Base-by-base conservation (phyloP, 2,329 filamentous ascomycete species). In the Escovopsis sp. region DNA sequence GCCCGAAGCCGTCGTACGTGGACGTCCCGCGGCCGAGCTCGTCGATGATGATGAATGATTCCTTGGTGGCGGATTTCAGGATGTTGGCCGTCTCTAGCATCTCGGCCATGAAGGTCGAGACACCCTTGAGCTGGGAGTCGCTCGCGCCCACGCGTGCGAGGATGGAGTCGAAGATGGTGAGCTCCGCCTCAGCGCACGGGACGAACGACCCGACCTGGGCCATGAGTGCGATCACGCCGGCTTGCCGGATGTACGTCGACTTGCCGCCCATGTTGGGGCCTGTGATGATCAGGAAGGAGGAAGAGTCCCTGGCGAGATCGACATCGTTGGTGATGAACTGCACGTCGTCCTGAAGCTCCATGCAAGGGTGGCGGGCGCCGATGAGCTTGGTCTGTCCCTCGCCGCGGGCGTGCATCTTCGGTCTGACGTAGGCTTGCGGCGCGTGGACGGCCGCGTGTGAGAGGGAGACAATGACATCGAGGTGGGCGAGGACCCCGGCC, bases 61-160 rank as follows among this genome's bases (percentile, higher is more conserved):
- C 91, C 30, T 82, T 78, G 0, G 91, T 98, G 2, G 91, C 91
- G 0, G 86, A 93, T 65, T 96, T 96, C 56, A 98, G 79, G 50
- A 98, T 98, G 59, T 96, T 96, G 51, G 91, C 87, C 1, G 91
- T 98, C 61, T 98, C 91, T 19, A 98, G 75, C 91, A 98, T 98
- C 66, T 98, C 91, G 2, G 91, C 91, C 93, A 98, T 98, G 62
- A 98, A 98, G 0, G 91, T 98, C 4, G 86, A 94, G 2, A 98
- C 91, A 33, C 91, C 91, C 64, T 96, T 96, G 48, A 98, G 80
- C 61, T 96, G 91, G 6, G 85, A 94, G 63, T 98, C 93, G 53
- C 84, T 91, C 6, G 91, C 93, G 36, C 93, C 91, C 0, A 98
- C 91, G 52, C 91, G 83, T 0, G 93, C 91, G 34, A 98, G 81